These are phyloP conservation scores for Chalciporus sp. DNA, from an alignment of 1,284 basidiomycete genomes.

Conservation along the genomic window DNA sequence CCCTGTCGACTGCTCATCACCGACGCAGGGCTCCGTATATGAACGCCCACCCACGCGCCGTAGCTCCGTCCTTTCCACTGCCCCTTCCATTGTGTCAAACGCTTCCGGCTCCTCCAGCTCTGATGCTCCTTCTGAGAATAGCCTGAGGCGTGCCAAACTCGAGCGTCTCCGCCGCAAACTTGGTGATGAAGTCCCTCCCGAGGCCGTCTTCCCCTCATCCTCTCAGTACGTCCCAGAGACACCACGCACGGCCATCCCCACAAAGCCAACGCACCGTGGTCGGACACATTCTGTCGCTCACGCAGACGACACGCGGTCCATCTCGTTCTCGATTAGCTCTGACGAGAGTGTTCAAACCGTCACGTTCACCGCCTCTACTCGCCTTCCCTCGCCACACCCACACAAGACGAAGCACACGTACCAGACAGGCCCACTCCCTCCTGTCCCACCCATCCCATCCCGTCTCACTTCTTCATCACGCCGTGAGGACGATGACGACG, in stretches of 20 bases:
- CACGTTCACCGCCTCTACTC: conserved; percentile 19
- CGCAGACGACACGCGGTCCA: conserved; percentile 27
- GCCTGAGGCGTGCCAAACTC: conserved; percentile 56
- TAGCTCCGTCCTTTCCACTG: conserved; percentile 19
- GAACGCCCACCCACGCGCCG: conserved; percentile 7
- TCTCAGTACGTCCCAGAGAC: neutral
- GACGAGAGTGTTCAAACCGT: conserved; percentile 32
- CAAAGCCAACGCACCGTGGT: neutral
- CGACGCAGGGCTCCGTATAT: neutral
- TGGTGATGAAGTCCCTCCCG: conserved; percentile 58
- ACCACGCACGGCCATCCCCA: conserved; percentile 14
- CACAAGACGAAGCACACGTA: conserved; percentile 17
- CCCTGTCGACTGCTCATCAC: conserved; percentile 1
- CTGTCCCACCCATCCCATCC: conserved; percentile 23
- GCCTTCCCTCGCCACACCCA: conserved; percentile 16
- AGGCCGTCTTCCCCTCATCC: conserved; percentile 53
- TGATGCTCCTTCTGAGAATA: conserved; percentile 21
- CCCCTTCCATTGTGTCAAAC: conserved; percentile 27
- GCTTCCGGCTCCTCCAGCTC: conserved; percentile 15
- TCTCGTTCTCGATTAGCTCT: conserved; percentile 32
- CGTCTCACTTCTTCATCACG: conserved; percentile 8
- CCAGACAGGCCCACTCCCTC: conserved; percentile 23
- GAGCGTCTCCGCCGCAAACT: conserved; percentile 58
- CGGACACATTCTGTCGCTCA: conserved; percentile 10
- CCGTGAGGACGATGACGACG: neutral